A percentile compares a stretch with the other conserved stretches of the same genome.
phyloP scores from a whole-genome alignment of 169 alveolate species.

The Plasmodium berghei region DNA sequence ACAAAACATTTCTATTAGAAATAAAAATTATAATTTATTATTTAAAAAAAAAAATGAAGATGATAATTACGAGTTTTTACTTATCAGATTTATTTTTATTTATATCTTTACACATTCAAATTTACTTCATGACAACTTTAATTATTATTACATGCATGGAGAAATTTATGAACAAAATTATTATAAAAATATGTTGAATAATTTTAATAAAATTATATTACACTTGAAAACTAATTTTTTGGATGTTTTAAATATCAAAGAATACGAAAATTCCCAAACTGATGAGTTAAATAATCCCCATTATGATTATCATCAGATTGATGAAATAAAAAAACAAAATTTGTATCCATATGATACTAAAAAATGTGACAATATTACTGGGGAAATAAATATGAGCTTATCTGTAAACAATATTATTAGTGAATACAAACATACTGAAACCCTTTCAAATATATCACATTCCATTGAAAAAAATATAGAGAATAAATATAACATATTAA shows the following conservation, averaged over 20 bases:
- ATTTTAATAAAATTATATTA: constrained; percentile 40
- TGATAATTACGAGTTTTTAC: constrained; percentile 43
- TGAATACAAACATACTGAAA: neutral
- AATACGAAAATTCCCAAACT: neutral
- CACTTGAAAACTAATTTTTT: constrained; percentile 39
- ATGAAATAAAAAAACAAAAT: too few species aligned
- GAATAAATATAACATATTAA: constrained; percentile 14
- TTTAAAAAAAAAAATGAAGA: constrained; percentile 58
- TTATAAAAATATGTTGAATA: constrained; percentile 3
- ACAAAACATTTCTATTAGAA: neutral
- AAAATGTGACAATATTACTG: too few species aligned
- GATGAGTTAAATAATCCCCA: neutral
- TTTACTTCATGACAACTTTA: constrained; percentile 37
- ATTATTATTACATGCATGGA: constrained; percentile 12
- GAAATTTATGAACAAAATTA: neutral
- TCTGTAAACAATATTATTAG: too few species aligned
- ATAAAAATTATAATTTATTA: neutral
- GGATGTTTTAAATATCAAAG: constrained; percentile 12
- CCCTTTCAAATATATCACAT: neutral
- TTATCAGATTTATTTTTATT: constrained; percentile 46
- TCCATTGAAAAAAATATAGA: neutral
- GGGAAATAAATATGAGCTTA: too few species aligned
- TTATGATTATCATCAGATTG: too few species aligned
- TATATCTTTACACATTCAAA: constrained; percentile 37
- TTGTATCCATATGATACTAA: too few species aligned